These are phyloP conservation scores for Cercospora zeae-maydis DNA, from an alignment of 2,329 filamentous ascomycete genomes.

Conservation along the genomic window DNA sequence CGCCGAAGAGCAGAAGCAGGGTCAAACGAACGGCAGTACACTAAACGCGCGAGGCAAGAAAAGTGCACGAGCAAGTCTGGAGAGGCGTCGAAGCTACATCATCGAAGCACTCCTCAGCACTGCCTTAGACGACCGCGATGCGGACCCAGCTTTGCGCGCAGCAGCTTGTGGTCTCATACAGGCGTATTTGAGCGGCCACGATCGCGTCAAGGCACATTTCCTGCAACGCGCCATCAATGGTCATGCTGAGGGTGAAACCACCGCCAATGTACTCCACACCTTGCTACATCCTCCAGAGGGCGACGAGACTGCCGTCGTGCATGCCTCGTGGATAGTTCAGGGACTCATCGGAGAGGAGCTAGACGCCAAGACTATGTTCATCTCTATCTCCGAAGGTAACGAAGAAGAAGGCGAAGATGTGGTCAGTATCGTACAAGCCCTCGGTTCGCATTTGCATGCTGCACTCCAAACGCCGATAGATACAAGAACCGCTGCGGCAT, in stretches of 20 bases:
- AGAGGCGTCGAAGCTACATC: constrained; percentile 63
- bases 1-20: constrained; percentile 19
- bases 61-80: constrained; percentile 30
- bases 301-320: constrained; percentile 87
- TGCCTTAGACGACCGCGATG: constrained; percentile 62
- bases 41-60: constrained; percentile 26
- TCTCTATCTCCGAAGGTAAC: constrained; percentile 84
- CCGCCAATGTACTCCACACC: constrained; percentile 77
- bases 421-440: constrained; percentile 84
- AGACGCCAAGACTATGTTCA: constrained; percentile 73
- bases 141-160: constrained; percentile 74
- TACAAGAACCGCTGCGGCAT: constrained; percentile 74
- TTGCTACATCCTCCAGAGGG: constrained; percentile 64
- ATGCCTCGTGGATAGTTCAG: constrained; percentile 80
- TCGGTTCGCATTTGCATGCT: constrained; percentile 80
- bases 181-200: constrained; percentile 82
- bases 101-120: constrained; percentile 90
- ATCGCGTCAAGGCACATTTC: constrained; percentile 80
- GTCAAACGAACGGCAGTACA: constrained; percentile 29
- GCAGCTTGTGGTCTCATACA: constrained; percentile 88
- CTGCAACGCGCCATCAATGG: constrained; percentile 84
- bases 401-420: constrained; percentile 88
- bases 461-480: constrained; percentile 68
- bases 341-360: constrained; percentile 79
- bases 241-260: constrained; percentile 76